Conservation (phyloP, 75 land plant genomes). For the Isoetes taiwanensis region DNA sequence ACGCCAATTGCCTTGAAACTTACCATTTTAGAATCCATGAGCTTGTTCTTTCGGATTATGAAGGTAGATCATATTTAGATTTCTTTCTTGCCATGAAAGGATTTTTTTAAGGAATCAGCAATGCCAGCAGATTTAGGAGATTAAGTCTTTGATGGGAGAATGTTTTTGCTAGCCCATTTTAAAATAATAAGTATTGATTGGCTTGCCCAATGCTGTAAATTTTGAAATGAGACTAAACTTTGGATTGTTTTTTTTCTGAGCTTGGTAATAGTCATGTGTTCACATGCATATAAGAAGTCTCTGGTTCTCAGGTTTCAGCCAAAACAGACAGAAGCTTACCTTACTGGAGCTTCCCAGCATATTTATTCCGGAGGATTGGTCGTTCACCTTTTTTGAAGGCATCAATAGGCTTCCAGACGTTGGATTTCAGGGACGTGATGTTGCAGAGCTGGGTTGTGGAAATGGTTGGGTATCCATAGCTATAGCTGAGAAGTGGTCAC, state of each 20-base stretch:
- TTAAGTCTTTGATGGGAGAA: neutral
- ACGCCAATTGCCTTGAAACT: constrained; percentile 30
- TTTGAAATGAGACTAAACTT: neutral
- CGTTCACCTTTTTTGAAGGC: constrained; percentile 95
- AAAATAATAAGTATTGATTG: neutral
- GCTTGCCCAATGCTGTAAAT: neutral
- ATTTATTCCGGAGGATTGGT: constrained; percentile 97
- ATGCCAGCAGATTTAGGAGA: neutral
- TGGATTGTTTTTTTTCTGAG: neutral
- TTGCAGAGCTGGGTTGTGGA: constrained; percentile 92
- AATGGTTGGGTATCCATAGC: constrained; percentile 99
- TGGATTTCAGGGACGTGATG: constrained; percentile 72
- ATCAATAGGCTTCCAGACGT: constrained; percentile 78
- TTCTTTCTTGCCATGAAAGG: neutral
- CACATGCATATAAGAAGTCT: neutral
- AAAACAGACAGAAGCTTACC: constrained; percentile 62
- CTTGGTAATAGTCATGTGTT: neutral
- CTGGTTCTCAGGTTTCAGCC: constrained; percentile 28
- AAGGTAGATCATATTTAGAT: constrained; percentile 26
- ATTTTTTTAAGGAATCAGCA: neutral
- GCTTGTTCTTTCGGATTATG: constrained; percentile 40
- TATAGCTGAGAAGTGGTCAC: constrained; percentile 85
- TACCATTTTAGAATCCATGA: constrained; percentile 67
- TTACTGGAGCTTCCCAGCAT: constrained; percentile 94
- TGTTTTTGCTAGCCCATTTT: neutral